Evolutionary conservation across 208 protist species (phyloP).

Genomic region (Phytomonas serpens): DNA sequence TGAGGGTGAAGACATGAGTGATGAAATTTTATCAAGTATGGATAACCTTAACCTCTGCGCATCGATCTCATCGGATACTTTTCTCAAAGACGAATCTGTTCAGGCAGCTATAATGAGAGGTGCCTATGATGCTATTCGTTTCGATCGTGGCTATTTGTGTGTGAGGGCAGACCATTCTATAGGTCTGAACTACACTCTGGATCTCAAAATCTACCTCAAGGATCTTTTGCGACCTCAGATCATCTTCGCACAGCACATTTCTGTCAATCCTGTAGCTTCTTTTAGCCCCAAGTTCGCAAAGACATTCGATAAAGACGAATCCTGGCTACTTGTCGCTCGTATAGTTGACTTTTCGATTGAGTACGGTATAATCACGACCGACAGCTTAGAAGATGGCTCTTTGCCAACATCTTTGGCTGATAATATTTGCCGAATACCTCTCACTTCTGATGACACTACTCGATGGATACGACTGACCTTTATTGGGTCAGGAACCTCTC

Average conservation of each 20-base stretch:
- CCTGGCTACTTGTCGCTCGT: conserved; percentile 16
- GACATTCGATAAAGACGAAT: neutral
- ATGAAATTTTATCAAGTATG: conserved; percentile 19
- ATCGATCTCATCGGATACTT: neutral
- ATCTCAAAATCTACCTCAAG: conserved; percentile 43
- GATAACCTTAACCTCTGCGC: conserved; percentile 8
- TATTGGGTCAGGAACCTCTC: conserved; percentile 42
- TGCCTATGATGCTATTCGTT: conserved; percentile 48
- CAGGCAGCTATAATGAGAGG: neutral
- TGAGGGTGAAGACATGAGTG: conserved; percentile 14
- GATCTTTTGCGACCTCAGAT: conserved; percentile 49
- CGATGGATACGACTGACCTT: conserved; percentile 69
- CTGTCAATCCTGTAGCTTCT: neutral
- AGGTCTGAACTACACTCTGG: conserved; percentile 63
- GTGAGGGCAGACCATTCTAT: conserved; percentile 27
- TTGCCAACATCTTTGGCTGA: neutral
- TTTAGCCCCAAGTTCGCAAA: conserved; percentile 6
- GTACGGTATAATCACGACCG: neutral
- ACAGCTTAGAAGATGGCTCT: conserved; percentile 4
- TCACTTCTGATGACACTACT: conserved; percentile 22
- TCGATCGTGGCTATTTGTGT: conserved; percentile 58
- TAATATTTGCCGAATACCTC: conserved; percentile 23
- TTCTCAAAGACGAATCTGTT: neutral
- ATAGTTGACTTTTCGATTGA: neutral
- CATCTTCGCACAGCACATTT: conserved; percentile 52